Conservation (phyloP, 2,329 filamentous ascomycete species). For the Microdochium nivale region DNA sequence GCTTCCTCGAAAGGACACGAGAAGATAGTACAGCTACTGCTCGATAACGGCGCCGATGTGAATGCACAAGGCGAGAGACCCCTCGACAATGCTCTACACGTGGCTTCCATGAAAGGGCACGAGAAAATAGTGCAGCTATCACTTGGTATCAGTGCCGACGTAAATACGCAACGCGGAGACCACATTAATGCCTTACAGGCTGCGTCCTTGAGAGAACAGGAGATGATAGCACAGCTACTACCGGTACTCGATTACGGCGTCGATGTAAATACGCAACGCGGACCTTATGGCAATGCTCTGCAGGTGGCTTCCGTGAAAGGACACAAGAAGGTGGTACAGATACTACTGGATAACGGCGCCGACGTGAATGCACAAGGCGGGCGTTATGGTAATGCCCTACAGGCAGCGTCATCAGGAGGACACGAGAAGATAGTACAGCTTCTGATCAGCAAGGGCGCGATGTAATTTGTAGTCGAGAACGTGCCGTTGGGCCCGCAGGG, state of each 20-base stretch:
- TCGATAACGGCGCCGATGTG: background rate
- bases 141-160: conserved; percentile 1
- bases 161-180: no score
- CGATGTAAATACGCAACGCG: background rate
- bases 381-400: conserved; percentile 1
- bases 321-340: no score
- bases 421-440: conserved; percentile 6
- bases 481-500: no score
- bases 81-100: background rate
- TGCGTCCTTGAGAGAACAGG: conserved; percentile 1
- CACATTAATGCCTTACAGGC: conserved; percentile 11
- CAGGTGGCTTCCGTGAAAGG: conserved; percentile 4
- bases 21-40: no score
- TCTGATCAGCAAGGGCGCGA: background rate
- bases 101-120: background rate
- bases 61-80: background rate
- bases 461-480: no score
- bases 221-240: conserved; percentile 2
- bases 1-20: no score
- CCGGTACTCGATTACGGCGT: conserved; percentile 2
- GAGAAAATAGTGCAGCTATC: conserved; percentile 9
- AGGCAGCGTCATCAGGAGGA: conserved; percentile 3
- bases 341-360: conserved; percentile 9
- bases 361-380: conserved; percentile 5
- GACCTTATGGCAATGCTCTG: conserved; percentile 7